Evolutionary conservation across 495 filamentous ascomycete genomes (phyloP).

Genomic region (Bryoglossum gracile): DNA sequence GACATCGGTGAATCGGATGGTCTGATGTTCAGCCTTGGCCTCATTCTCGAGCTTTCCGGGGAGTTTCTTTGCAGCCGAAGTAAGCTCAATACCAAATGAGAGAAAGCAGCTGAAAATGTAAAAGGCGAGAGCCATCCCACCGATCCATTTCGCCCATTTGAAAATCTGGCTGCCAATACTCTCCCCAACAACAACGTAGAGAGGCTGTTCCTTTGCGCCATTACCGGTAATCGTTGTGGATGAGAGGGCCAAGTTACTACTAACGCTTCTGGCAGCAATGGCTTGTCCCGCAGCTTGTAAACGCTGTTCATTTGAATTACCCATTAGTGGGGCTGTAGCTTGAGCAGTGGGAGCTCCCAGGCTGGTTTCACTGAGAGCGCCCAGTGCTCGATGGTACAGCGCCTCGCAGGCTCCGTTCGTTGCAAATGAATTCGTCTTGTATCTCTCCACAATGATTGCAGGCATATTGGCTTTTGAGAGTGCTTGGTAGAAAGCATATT

Average conservation of each 20-base stretch:
- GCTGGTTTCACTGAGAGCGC: conserved; percentile 50
- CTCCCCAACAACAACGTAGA: conserved; percentile 96
- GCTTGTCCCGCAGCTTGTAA: conserved; percentile 83
- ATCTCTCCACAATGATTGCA: conserved; percentile 81
- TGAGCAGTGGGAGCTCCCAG: conserved; percentile 25
- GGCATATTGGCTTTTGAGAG: conserved; percentile 89
- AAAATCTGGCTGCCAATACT: conserved; percentile 69
- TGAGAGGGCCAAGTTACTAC: conserved; percentile 54
- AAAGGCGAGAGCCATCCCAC: conserved; percentile 65
- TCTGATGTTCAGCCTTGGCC: conserved; percentile 85
- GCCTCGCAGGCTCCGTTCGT: conserved; percentile 63
- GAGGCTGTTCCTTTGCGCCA: conserved; percentile 68
- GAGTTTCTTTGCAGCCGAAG: conserved; percentile 70
- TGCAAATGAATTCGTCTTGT: conserved; percentile 78
- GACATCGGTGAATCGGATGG: conserved; percentile 83
- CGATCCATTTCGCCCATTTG: conserved; percentile 81
- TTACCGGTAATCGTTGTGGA: conserved; percentile 35
- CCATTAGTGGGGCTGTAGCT: conserved; percentile 14
- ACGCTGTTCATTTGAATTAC: conserved; percentile 49
- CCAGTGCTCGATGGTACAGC: conserved; percentile 67
- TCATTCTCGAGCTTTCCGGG: conserved; percentile 62
- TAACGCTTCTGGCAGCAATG: conserved; percentile 65
- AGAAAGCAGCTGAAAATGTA: conserved; percentile 70
- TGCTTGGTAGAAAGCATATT: conserved; percentile 88
- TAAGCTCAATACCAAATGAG: conserved; percentile 70